Conservation (phyloP, 208 protist species). For the Acanthamoeba healyi region DNA sequence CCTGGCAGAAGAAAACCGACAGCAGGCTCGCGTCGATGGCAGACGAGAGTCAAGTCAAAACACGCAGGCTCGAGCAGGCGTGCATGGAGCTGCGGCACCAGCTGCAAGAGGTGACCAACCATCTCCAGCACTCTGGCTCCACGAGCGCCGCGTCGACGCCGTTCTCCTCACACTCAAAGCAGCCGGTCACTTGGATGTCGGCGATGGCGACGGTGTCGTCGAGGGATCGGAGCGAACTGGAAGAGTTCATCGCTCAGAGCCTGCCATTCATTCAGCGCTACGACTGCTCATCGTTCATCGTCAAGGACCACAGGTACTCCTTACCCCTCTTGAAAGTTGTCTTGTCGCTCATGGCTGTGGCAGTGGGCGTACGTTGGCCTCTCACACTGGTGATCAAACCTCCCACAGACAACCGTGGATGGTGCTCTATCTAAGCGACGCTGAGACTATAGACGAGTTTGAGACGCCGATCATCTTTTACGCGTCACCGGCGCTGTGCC, state of each 20-base stretch:
- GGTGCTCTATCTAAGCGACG: neutral
- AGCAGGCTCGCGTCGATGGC: neutral
- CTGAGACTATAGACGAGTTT: neutral
- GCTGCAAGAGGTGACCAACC: neutral
- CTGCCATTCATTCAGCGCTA: too few species aligned
- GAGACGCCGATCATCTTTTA: neutral
- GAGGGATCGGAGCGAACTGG: too few species aligned
- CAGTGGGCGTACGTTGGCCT: neutral
- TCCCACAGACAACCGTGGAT: neutral
- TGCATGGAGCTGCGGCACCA: neutral
- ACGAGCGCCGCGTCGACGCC: too few species aligned
- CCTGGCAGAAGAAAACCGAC: neutral
- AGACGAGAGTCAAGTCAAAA: neutral
- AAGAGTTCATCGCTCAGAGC: too few species aligned
- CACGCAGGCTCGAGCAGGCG: neutral
- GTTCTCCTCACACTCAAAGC: neutral
- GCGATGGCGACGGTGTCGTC: neutral
- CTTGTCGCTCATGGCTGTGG: neutral
- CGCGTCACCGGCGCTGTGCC: neutral
- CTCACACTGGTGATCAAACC: too few species aligned
- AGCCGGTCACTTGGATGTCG: neutral
- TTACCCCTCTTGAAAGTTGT: neutral
- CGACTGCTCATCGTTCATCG: too few species aligned
- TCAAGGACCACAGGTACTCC: too few species aligned
- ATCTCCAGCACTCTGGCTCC: neutral